Percentiles rank a stretch among this genome's conserved stretches.
Evolutionary conservation across 805 yeast species (phyloP).

Genomic region (Scheffersomyces coipomensis): DNA sequence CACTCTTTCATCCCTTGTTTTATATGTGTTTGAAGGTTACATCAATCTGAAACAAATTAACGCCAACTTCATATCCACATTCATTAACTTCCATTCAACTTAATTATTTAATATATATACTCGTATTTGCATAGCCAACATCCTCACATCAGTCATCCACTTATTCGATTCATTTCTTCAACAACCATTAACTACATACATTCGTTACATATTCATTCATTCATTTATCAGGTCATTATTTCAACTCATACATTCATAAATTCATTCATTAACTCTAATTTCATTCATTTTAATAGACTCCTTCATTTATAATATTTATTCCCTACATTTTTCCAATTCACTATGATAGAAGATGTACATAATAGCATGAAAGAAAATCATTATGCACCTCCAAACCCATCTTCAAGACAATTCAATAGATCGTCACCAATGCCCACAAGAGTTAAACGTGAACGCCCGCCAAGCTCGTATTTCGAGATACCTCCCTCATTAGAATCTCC

Average conservation of each 20-base stretch:
- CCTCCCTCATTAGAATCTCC: background rate
- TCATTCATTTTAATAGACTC: background rate
- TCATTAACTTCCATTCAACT: too few species aligned
- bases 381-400: background rate
- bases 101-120: too few species aligned
- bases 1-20: too few species aligned
- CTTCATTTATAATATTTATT: too few species aligned
- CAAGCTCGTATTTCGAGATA: conserved; percentile 3
- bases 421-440: too few species aligned
- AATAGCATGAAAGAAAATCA: background rate
- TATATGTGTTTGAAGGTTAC: too few species aligned
- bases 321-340: too few species aligned
- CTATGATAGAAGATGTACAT: background rate
- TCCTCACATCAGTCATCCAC: background rate
- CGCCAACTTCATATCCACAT: too few species aligned
- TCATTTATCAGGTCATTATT: background rate
- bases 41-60: too few species aligned
- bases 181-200: background rate
- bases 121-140: background rate
- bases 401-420: too few species aligned
- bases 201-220: background rate
- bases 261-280: background rate
- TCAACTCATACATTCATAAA: background rate
- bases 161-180: background rate
- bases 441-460: conserved; percentile 3